Base-by-base conservation (phyloP, 768 basidiomycete species). In the Pulveroboletus sp. region DNA sequence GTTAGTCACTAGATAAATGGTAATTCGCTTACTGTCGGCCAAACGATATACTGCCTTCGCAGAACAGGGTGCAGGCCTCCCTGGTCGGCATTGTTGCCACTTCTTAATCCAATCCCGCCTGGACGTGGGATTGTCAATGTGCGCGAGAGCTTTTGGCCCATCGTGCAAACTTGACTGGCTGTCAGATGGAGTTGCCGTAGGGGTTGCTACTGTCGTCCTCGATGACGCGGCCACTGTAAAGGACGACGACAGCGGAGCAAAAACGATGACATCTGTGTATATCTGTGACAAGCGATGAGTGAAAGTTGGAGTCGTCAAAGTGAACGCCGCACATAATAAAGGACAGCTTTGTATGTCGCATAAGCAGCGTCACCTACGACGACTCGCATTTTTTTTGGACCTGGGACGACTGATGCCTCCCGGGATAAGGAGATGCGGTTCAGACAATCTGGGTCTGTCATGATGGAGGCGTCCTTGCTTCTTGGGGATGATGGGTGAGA, bases 31-130 rank as follows among this genome's bases (percentile, higher is more conserved):
- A 90, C 89, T 80, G 61, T 93, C 91, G 15, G 91, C 91, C 27
- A 92, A 75, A 43, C 88, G 75, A 63, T 89, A 93, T 8, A 83
- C 81, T 3, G 90, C 86, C 65, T 93, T 93, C 12, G 90, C 88
- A 27, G 87, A 90, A 59, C 88, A 89, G 0, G 82, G 82, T n/a
- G 76, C 71, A 2, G 87, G 86, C 40, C 78, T 74, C 10, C 76
- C 77, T 4, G 82, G 81, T 59, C 86, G 77, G 45, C 71, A 71
- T 39, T 67, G 67, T 61, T 76, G 73, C 89, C 89, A 93, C 40
- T 77, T 76, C 53, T 69, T 73, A 40, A 92, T 82, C 90, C 90
- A 93, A 46, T 87, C 82, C 54, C 72, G 73, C 31, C 81, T 69
- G 14, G 76, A 70, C 3, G 64, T 65, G 0, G 73, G 71, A 5